Evolutionary conservation across 805 yeast species (phyloP).

Genomic region (Ogataea pignaliae): DNA sequence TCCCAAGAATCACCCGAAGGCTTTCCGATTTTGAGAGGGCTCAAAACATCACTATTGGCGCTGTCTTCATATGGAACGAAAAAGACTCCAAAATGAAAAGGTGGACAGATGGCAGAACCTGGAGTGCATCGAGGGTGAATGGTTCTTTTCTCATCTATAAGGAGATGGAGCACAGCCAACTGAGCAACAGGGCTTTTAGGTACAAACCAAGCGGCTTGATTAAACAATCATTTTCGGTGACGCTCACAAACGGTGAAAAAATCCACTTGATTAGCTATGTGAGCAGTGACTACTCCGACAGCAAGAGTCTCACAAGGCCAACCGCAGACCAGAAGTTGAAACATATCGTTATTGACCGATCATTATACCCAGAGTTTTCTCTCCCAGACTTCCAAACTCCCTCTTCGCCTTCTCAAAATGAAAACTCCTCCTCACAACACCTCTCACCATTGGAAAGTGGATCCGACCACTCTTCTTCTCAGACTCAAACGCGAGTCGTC

Average conservation of each 20-base stretch:
- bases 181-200: conserved; percentile 28
- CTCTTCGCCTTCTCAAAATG: too few species aligned
- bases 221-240: conserved; percentile 60
- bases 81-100: conserved; percentile 65
- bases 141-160: conserved; percentile 60
- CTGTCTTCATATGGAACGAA: conserved; percentile 71
- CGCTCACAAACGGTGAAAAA: conserved; percentile 47
- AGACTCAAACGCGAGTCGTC: too few species aligned
- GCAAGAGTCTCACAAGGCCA: conserved; percentile 33
- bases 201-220: conserved; percentile 51
- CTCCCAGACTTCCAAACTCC: neutral
- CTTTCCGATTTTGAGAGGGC: conserved; percentile 51
- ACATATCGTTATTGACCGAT: conserved; percentile 14
- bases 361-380: conserved; percentile 18
- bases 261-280: conserved; percentile 60
- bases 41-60: conserved; percentile 48
- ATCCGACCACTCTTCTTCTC: too few species aligned
- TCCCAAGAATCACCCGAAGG: conserved; percentile 58
- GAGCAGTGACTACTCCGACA: conserved; percentile 6
- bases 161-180: conserved; percentile 46
- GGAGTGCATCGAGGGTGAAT: conserved; percentile 69
- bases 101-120: conserved; percentile 74
- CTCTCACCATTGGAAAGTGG: too few species aligned
- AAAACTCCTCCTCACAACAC: too few species aligned
- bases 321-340: conserved; percentile 38